Evolutionary conservation across 139 green algal species (phyloP).

Genomic region (Spirogloea muscicola): DNA sequence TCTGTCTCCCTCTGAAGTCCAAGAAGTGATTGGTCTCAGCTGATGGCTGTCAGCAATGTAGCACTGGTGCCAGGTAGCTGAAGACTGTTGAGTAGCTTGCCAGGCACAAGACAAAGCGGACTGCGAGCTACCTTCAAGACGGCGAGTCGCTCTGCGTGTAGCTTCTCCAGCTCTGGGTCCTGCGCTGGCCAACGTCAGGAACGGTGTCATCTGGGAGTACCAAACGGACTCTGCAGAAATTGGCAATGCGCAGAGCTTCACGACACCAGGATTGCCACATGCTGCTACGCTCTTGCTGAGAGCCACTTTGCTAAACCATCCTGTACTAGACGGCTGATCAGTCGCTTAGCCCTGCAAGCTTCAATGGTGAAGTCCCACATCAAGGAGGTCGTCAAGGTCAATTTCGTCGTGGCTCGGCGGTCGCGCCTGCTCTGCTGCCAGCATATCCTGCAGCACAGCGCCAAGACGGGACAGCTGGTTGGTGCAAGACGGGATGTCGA

Average conservation of each 20-base stretch:
- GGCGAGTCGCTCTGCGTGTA: slow-evolving; percentile 5
- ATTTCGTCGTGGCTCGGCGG: no score
- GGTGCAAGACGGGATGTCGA: background rate
- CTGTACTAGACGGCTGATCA: no score
- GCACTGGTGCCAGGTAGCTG: background rate
- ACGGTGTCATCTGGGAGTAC: background rate
- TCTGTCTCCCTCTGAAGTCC: slow-evolving; percentile 53
- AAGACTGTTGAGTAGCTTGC: background rate
- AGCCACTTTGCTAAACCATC: background rate
- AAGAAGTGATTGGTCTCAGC: background rate
- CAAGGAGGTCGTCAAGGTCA: no score
- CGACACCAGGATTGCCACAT: background rate
- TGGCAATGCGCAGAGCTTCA: background rate
- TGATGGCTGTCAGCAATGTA: background rate
- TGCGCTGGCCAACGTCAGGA: background rate
- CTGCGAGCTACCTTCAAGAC: slow-evolving; percentile 10
- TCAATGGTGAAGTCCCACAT: no score
- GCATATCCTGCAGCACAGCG: no score
- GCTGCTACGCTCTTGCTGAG: background rate
- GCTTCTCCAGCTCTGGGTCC: slow-evolving; percentile 30
- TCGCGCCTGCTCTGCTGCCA: no score
- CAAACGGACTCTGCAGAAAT: background rate
- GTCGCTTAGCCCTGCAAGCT: no score
- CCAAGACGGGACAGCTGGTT: no score
- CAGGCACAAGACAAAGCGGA: background rate